phyloP scores from a whole-genome alignment of 2,329 filamentous ascomycete genomes.

The Macrophomina phaseolina region DNA sequence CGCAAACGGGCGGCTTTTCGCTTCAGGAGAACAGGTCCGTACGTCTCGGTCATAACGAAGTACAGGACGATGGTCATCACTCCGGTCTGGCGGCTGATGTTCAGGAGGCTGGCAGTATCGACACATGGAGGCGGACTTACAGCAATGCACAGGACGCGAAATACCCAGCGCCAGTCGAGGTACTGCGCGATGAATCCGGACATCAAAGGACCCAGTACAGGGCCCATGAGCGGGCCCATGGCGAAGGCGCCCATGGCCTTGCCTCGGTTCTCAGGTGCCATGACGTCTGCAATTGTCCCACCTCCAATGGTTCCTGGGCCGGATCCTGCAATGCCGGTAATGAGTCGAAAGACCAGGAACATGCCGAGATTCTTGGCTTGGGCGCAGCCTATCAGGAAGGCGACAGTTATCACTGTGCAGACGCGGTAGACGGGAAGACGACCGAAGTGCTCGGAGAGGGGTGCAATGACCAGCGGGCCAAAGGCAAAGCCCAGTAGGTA shows the following conservation, averaged over 20 bases:
- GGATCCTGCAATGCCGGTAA: conserved; percentile 34
- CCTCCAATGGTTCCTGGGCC: conserved; percentile 52
- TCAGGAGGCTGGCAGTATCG: too few species aligned
- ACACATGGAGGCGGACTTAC: neutral
- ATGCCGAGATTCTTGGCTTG: conserved; percentile 31
- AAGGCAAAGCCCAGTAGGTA: conserved; percentile 38
- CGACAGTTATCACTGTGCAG: conserved; percentile 30
- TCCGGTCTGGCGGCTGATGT: neutral
- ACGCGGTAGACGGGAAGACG: conserved; percentile 32
- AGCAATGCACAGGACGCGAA: neutral
- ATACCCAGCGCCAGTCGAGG: neutral
- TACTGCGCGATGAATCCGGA: neutral
- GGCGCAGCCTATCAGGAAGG: conserved; percentile 37
- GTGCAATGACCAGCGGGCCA: conserved; percentile 37
- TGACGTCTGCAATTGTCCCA: conserved; percentile 59
- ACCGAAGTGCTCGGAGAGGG: conserved; percentile 38
- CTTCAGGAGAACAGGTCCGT: conserved; percentile 51
- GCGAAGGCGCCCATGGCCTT: conserved; percentile 56
- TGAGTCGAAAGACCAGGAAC: conserved; percentile 37
- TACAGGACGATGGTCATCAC: neutral
- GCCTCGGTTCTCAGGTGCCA: conserved; percentile 54
- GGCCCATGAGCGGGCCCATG: conserved; percentile 59
- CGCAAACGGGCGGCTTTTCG: conserved; percentile 65
- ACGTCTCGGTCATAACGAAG: conserved; percentile 60
- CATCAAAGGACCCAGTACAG: conserved; percentile 47